Evolutionary conservation across 2,329 filamentous ascomycete genomes (phyloP), one percentile per base, ranked within the genome.

Genomic region (Aureobasidium sp.): DNA sequence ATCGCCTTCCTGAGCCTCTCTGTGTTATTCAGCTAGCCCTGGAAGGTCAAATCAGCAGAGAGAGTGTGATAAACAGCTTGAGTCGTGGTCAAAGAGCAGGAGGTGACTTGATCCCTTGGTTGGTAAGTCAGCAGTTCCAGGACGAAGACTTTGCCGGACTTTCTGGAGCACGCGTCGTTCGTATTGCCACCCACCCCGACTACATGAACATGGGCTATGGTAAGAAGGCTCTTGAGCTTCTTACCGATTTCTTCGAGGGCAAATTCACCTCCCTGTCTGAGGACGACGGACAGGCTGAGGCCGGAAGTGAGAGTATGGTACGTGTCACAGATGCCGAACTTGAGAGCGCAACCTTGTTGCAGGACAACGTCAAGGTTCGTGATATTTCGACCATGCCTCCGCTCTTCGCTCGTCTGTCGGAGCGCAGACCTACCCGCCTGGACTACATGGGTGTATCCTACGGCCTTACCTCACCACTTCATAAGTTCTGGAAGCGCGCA

Each of bases 381-480:
- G 93, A 97, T 70, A 93, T 94, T 68, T 87, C 84, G 67, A 87
- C 89, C 68, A 96, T 99, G 87, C 93, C 95, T 32, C 92, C 95
- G 0, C 82, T 99, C 2, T 97, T 99, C 71, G 84, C 92, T 12
- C 93, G 92, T 69, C 81, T 99, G 34, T 85, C 88, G 0, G 92
- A 99, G 76, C 86, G 90, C 66, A 87, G 86, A 63, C 88, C 94
- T 0, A 87, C 90, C 48, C 78, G 79, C 6, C 84, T 99, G 7
- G 94, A 99, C 76, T 99, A 97, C 71, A 76, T 99, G 17, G 94
- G 95, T 71, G 95, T 99, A 55, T 96, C 90, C 70, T 99, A 96
- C 73, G 95, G 94, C 59, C 80, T 99, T 62, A 99, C 94, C 0
- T 82, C 87, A 43, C 82, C 85, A 15, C 84, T 99, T 15, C 94